Base-by-base conservation (phyloP, 352 stramenopile species). In the Phytopythium boreale region DNA sequence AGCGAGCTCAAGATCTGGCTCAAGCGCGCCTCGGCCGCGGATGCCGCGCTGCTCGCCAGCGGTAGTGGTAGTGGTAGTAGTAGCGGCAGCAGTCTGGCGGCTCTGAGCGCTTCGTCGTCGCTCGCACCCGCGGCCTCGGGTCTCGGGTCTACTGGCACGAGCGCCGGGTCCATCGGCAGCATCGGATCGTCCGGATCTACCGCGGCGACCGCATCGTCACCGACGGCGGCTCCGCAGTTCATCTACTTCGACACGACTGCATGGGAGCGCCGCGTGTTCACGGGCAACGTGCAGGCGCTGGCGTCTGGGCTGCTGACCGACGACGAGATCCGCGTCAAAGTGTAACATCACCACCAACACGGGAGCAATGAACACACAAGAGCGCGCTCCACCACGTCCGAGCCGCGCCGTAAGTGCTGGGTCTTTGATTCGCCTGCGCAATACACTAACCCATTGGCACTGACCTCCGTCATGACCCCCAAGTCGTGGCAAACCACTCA, bases 1-100 rank as follows among this genome's bases (percentile, higher is more conserved):
- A 82, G 75, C 15, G 97, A 99, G 58, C 80, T 98, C 50, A 98
- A 98, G 79, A 87, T 98, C 37, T 99, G 97, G 97, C 96, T 99
- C 64, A 98, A 98, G 76, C 81, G 85, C 15, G 81, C 83, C 24
- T 82, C 84, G 52, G 60, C 79, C 4, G 72, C 84, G 26, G 82
- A 93, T 67, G 68, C 77, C 29, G 82, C 85, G 62, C 71, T 90
- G 56, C 69, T 93, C 37, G 62, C 67, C 43, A 76, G 67, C 61
- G 39, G 52, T 5, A 59, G 11, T 20, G 37, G 17, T 34, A 49
- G 34, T 49, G 27, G 34, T 34, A 59, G 34, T 29, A 43, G 34
- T 57, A 53, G 66, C 31, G 58, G 24, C 47, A 50, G 22, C 31
- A 61, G 37, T 14, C 27, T 55, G 17, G 61, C 53, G n/a, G 26